Evolutionary conservation across 805 yeast genomes (phyloP).

Genomic region (Lachancea meyersii): DNA sequence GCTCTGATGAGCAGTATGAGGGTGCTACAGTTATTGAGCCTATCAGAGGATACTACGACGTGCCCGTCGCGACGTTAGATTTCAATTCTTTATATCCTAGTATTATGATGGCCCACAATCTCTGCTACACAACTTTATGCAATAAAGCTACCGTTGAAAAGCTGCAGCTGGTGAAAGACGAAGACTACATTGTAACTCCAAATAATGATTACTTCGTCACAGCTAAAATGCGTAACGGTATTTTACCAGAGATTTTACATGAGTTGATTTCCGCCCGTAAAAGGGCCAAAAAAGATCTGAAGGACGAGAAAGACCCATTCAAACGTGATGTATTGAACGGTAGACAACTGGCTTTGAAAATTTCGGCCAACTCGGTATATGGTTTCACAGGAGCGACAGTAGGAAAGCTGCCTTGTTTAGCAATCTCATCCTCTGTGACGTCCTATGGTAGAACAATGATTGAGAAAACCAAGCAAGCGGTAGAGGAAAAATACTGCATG

Average conservation of each 20-base stretch:
- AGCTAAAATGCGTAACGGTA: constrained; percentile 62
- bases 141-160: constrained; percentile 63
- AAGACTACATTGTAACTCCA: constrained; percentile 82
- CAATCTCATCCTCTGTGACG: constrained; percentile 92
- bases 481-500: constrained; percentile 71
- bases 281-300: constrained; percentile 83
- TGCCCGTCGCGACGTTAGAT: constrained; percentile 96
- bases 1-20: constrained; percentile 88
- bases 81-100: constrained; percentile 96
- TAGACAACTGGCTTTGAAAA: constrained; percentile 91
- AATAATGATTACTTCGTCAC: constrained; percentile 89
- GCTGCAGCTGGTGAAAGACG: constrained; percentile 54
- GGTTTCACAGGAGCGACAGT: constrained; percentile 99
- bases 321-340: constrained; percentile 91
- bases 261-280: constrained; percentile 90
- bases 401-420: constrained; percentile 93
- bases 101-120: constrained; percentile 97
- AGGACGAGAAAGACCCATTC: constrained; percentile 91
- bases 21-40: constrained; percentile 99
- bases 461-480: constrained; percentile 81
- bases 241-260: constrained; percentile 83
- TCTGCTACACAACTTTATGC: constrained; percentile 88
- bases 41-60: constrained; percentile 87
- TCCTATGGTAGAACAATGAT: constrained; percentile 97
- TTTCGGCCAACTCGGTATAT: constrained; percentile 96